These are phyloP conservation scores for Paecilomyces sp. DNA, from an alignment of 2,329 filamentous ascomycete genomes.

Conservation along the genomic window DNA sequence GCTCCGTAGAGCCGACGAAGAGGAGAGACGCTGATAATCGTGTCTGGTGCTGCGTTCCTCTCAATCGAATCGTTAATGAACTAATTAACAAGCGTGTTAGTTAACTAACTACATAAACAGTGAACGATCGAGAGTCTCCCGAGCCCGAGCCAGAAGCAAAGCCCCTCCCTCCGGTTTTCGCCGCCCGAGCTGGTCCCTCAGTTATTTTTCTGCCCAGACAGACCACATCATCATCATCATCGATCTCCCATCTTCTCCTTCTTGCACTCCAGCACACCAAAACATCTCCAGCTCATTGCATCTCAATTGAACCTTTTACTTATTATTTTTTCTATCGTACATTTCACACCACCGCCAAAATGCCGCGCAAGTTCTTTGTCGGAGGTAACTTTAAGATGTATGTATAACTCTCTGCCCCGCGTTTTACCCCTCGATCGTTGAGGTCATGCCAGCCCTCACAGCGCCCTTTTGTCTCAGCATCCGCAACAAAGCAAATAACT, in stretches of 20 bases:
- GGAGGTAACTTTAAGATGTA: slow-evolving; percentile 99
- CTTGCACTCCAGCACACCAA: not conserved
- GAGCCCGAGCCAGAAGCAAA: not conserved
- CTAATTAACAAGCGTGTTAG: not conserved
- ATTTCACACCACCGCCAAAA: slow-evolving; percentile 45
- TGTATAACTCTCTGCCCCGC: slow-evolving; percentile 28
- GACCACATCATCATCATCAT: not conserved
- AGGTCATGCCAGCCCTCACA: slow-evolving; percentile 9
- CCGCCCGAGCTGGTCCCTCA: not conserved
- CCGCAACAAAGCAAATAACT: not conserved
- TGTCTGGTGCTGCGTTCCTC: not conserved
- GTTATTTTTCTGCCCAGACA: not conserved
- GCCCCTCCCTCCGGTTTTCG: not conserved
- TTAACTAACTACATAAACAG: too few species aligned
- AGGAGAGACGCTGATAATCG: not conserved
- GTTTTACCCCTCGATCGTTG: slow-evolving; percentile 15
- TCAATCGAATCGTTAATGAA: not conserved
- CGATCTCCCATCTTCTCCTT: not conserved
- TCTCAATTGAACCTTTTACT: not conserved
- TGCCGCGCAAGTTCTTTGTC: slow-evolving; percentile 95
- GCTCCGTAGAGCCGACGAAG: not conserved
- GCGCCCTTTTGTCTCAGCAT: not conserved
- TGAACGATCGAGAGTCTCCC: not conserved
- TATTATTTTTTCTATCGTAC: slow-evolving; percentile 1
- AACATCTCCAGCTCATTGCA: not conserved